These are phyloP conservation scores for Fusarium domesticum DNA, from an alignment of 2,329 filamentous ascomycete genomes.

Conservation along the genomic window DNA sequence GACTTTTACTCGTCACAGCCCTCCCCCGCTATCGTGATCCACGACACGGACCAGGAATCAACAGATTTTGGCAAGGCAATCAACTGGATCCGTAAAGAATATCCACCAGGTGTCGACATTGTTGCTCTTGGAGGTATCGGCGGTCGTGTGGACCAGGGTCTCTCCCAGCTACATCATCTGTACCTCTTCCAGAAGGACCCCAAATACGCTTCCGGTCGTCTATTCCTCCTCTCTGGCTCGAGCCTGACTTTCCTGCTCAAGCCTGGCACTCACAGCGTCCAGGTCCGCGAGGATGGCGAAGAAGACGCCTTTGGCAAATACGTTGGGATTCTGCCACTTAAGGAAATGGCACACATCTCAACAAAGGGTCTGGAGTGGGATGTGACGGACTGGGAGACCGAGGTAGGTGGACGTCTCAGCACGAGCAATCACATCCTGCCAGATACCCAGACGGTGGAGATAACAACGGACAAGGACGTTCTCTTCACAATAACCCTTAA, in stretches of 20 bases:
- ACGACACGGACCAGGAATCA: constrained; percentile 76
- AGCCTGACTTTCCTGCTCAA: constrained; percentile 81
- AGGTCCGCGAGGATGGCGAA: constrained; percentile 51
- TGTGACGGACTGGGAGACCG: constrained; percentile 74
- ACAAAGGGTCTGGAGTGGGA: constrained; percentile 89
- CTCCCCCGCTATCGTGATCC: constrained; percentile 56
- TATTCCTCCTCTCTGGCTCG: constrained; percentile 79
- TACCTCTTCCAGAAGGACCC: constrained; percentile 59
- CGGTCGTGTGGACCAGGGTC: constrained; percentile 87
- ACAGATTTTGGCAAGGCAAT: constrained; percentile 90
- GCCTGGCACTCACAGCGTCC: constrained; percentile 64
- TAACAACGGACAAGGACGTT: constrained; percentile 62
- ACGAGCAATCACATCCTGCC: constrained; percentile 75
- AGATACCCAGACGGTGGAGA: constrained; percentile 55
- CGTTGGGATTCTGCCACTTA: constrained; percentile 82
- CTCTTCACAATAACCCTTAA: constrained; percentile 71
- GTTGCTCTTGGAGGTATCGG: constrained; percentile 81
- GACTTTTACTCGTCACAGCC: constrained; percentile 61
- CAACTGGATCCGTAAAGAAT: constrained; percentile 49
- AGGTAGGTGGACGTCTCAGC: constrained; percentile 70
- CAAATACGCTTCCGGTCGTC: constrained; percentile 48
- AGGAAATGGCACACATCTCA: constrained; percentile 72
- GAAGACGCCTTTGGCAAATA: constrained; percentile 67
- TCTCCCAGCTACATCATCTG: constrained; percentile 85
- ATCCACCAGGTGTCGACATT: constrained; percentile 53